phyloP scores from a whole-genome alignment of 495 filamentous ascomycete genomes.

The Penicillium macrosclerotiorum region DNA sequence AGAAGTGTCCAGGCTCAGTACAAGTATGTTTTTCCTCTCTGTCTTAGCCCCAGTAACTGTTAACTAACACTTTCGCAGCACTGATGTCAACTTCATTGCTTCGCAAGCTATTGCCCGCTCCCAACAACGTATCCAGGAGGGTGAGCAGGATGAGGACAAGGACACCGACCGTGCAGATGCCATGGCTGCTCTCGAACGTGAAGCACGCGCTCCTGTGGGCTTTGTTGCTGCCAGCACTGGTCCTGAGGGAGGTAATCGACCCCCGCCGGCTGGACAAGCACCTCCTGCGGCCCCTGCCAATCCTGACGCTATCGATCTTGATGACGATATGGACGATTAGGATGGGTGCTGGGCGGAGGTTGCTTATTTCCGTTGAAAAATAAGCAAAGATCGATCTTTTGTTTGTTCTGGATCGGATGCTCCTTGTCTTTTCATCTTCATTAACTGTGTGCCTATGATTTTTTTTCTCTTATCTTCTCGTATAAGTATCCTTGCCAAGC shows the following conservation, averaged over 20 bases:
- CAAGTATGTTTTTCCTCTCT: conserved; percentile 56
- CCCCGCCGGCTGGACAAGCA: conserved; percentile 37
- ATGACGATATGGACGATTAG: conserved; percentile 59
- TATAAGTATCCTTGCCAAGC: conserved; percentile 16
- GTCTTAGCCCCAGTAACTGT: background rate
- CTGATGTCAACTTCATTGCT: conserved; percentile 97
- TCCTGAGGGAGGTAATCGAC: conserved; percentile 68
- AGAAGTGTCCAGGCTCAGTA: conserved; percentile 95
- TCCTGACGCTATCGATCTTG: conserved; percentile 87
- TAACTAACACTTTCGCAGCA: conserved; percentile 46
- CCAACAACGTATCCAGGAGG: conserved; percentile 56
- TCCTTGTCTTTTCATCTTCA: conserved; percentile 8
- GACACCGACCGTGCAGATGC: conserved; percentile 68
- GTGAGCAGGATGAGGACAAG: conserved; percentile 37
- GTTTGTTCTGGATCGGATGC: conserved; percentile 2
- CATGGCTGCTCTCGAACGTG: conserved; percentile 87
- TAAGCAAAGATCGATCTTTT: too few relatives aligned
- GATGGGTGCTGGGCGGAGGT: too few relatives aligned
- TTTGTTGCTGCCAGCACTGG: conserved; percentile 87
- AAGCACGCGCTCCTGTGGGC: conserved; percentile 82
- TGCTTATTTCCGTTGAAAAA: too few relatives aligned
- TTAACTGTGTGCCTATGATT: conserved; percentile 15
- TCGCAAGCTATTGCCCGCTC: conserved; percentile 87
- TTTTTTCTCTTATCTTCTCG: conserved; percentile 14
- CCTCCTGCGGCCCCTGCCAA: conserved; percentile 58